Conservation (phyloP, 2,329 filamentous ascomycete genomes). For the Pestalotiopsis sp. region DNA sequence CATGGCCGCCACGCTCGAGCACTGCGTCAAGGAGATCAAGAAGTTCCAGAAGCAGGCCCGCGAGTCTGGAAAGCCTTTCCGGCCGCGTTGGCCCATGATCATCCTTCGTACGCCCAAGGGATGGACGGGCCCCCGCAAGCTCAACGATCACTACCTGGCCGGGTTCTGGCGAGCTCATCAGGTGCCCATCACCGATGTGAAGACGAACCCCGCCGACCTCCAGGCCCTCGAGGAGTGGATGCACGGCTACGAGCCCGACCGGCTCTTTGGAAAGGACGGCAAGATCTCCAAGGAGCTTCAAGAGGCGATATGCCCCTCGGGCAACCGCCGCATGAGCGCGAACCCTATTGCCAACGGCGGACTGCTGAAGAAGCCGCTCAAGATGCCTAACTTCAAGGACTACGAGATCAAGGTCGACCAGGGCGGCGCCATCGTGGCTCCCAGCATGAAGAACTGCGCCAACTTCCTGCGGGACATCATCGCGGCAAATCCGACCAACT, state of each 20-base stretch:
- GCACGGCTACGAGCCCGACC: slow-evolving; percentile 74
- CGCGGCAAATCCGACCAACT: slow-evolving; percentile 64
- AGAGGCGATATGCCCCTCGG: slow-evolving; percentile 62
- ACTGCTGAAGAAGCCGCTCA: slow-evolving; percentile 65
- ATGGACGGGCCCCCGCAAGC: slow-evolving; percentile 75
- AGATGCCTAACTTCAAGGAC: slow-evolving; percentile 70
- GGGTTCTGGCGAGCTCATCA: slow-evolving; percentile 84
- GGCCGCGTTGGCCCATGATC: slow-evolving; percentile 79
- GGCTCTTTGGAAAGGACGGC: slow-evolving; percentile 68
- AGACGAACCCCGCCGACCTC: slow-evolving; percentile 66
- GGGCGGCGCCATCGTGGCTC: slow-evolving; percentile 57
- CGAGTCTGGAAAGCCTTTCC: slow-evolving; percentile 68
- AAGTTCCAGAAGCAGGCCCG: slow-evolving; percentile 73
- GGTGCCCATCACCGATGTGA: slow-evolving; percentile 73
- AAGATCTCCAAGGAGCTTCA: slow-evolving; percentile 65
- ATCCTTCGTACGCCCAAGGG: slow-evolving; percentile 78
- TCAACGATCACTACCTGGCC: slow-evolving; percentile 71
- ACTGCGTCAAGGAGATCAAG: slow-evolving; percentile 71
- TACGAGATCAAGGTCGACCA: slow-evolving; percentile 67
- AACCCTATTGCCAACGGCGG: slow-evolving; percentile 79
- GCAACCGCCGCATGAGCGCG: slow-evolving; percentile 73
- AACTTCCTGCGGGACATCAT: slow-evolving; percentile 70
- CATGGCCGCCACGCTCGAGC: slow-evolving; percentile 77
- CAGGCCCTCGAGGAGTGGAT: slow-evolving; percentile 77
- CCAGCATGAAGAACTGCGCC: slow-evolving; percentile 73